Conservation (phyloP, 2,329 filamentous ascomycete genomes). For the Ophiostoma fasciatum region DNA sequence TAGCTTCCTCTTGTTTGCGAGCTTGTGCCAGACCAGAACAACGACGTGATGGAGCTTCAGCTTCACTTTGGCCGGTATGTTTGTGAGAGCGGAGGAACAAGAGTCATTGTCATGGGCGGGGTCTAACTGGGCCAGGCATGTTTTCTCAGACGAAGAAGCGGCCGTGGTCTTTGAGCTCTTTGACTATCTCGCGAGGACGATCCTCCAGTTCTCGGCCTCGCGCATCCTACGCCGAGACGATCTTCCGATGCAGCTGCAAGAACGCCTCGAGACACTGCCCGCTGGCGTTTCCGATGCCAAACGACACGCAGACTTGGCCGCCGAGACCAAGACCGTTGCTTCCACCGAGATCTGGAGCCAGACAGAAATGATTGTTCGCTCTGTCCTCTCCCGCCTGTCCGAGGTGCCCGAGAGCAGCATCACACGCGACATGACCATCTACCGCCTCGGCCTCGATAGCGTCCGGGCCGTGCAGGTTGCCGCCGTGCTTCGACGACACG, state of each 20-base stretch:
- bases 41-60: slow-evolving; percentile 40
- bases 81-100: no score
- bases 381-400: slow-evolving; percentile 44
- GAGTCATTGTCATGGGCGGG: slow-evolving; percentile 13
- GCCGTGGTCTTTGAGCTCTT: background rate
- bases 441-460: slow-evolving; percentile 79
- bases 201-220: slow-evolving; percentile 6
- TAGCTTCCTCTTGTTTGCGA: slow-evolving; percentile 63
- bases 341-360: slow-evolving; percentile 28
- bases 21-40: slow-evolving; percentile 38
- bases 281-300: background rate
- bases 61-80: slow-evolving; percentile 45
- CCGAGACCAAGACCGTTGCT: no score
- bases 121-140: background rate
- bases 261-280: background rate
- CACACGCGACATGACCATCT: slow-evolving; percentile 53
- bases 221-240: slow-evolving; percentile 3
- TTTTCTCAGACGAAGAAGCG: background rate
- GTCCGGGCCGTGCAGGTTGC: slow-evolving; percentile 76
- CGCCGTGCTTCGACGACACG: slow-evolving; percentile 44
- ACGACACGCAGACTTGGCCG: background rate
- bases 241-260: background rate
- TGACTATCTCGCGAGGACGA: slow-evolving; percentile 7
- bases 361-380: slow-evolving; percentile 36
- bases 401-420: slow-evolving; percentile 35